phyloP scores from a whole-genome alignment of 495 filamentous ascomycete genomes.

The Cudoniella acicularis region DNA sequence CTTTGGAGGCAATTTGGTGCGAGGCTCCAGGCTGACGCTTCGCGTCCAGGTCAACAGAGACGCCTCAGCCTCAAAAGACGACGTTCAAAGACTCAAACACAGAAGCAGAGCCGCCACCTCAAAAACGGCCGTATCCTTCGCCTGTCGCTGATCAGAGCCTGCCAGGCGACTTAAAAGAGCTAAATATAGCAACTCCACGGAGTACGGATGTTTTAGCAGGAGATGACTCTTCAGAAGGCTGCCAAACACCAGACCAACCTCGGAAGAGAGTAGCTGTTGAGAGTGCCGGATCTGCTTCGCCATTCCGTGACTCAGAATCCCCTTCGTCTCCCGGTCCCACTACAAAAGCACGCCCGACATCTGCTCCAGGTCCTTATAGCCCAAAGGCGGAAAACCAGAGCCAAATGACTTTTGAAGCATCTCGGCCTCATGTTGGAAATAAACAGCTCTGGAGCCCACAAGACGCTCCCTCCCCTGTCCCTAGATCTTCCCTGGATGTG shows the following conservation, averaged over 20 bases:
- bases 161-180: background rate
- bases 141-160: background rate
- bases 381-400: background rate
- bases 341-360: background rate
- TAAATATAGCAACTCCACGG: background rate
- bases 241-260: constrained; percentile 1
- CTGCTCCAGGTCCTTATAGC: background rate
- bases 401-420: background rate
- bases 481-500: background rate
- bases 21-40: background rate
- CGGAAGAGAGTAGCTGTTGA: background rate
- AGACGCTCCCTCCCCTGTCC: background rate
- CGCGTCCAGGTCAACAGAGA: no score
- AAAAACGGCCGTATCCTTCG: background rate
- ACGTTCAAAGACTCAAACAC: background rate
- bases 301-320: background rate
- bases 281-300: background rate
- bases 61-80: background rate
- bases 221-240: background rate
- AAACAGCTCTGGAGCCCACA: constrained; percentile 6
- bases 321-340: background rate
- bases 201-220: background rate
- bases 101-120: background rate
- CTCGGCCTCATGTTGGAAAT: background rate
- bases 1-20: background rate